phyloP scores from a whole-genome alignment of 106 monocot genomes.

The Dendrobium catenatum region DNA sequence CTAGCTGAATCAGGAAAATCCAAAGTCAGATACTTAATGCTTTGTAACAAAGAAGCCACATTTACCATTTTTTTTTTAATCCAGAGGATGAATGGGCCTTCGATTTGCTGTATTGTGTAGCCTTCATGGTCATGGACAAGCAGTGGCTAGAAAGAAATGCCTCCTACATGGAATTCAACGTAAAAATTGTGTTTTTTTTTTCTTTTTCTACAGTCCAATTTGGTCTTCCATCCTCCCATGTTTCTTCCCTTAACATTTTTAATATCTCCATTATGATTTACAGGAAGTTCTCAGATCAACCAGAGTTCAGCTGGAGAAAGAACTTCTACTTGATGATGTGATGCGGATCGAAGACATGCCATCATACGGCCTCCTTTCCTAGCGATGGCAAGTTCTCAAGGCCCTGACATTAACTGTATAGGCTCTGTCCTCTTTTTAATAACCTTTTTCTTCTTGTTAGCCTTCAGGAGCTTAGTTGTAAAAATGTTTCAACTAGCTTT shows the following conservation, averaged over 20 bases:
- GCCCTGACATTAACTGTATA: background rate
- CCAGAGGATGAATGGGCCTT: conserved; percentile 56
- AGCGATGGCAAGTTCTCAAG: conserved; percentile 4
- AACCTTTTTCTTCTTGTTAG: background rate
- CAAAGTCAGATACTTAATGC: background rate
- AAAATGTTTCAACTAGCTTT: background rate
- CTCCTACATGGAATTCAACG: conserved; percentile 62
- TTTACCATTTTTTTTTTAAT: background rate
- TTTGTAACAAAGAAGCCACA: background rate
- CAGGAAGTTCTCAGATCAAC: conserved; percentile 52
- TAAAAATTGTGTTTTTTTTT: conserved; percentile 9
- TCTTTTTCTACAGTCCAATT: background rate
- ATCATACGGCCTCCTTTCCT: conserved; percentile 40
- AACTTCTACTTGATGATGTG: conserved; percentile 51
- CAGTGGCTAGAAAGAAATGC: conserved; percentile 53
- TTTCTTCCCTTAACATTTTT: background rate
- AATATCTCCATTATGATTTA: background rate
- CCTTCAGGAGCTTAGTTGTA: background rate
- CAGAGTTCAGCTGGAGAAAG: conserved; percentile 37
- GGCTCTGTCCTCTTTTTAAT: background rate
- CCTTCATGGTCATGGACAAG: conserved; percentile 56
- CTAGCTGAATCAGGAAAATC: background rate
- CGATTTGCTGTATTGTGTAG: conserved; percentile 58
- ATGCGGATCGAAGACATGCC: conserved; percentile 57
- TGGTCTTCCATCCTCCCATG: background rate